phyloP scores from a whole-genome alignment of 1,284 basidiomycete species.

The Mrakiaceae sp. region DNA sequence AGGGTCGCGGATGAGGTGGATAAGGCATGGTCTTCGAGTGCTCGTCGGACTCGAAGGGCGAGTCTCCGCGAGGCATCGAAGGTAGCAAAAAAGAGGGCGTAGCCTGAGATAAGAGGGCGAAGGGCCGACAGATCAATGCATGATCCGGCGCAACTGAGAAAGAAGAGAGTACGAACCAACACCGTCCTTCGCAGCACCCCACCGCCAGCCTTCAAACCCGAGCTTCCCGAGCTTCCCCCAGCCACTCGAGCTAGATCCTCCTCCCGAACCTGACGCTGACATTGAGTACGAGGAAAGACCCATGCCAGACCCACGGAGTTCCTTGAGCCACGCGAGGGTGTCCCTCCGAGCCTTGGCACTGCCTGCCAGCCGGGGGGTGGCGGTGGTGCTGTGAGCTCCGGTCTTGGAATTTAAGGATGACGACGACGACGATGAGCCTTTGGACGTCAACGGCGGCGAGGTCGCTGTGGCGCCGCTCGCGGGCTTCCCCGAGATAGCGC shows the following conservation, averaged over 20 bases:
- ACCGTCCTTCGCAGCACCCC: constrained; percentile 13
- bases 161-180: constrained; percentile 3
- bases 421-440: neutral
- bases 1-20: no score
- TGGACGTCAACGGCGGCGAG: neutral
- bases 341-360: constrained; percentile 2
- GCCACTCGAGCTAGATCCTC: neutral
- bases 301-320: constrained; percentile 4
- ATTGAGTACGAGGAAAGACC: neutral
- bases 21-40: no score
- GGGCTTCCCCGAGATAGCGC: constrained; percentile 4
- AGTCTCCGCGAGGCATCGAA: constrained; percentile 15
- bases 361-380: neutral
- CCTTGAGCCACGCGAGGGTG: constrained; percentile 8
- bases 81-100: constrained; percentile 14
- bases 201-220: constrained; percentile 16
- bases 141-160: neutral
- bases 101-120: neutral
- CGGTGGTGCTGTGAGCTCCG: neutral
- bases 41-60: constrained; percentile 6
- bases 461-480: neutral
- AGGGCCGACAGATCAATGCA: neutral
- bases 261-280: neutral
- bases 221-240: constrained; percentile 6
- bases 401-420: neutral